These are phyloP conservation scores for Rhizophora apiculata DNA, from an alignment of 345 rosid genomes.

Conservation along the genomic window DNA sequence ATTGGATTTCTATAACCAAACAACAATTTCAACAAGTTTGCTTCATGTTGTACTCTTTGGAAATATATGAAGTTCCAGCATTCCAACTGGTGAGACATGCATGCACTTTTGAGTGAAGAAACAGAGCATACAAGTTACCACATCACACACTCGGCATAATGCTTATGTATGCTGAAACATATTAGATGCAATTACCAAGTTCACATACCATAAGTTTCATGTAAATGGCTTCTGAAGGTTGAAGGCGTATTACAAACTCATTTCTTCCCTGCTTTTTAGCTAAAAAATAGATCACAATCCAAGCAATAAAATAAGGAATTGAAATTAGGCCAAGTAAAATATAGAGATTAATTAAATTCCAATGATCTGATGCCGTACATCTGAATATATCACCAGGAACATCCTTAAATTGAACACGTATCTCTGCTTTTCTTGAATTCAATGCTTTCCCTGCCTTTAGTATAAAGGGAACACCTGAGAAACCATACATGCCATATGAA, in stretches of 20 bases:
- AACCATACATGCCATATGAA: slow-evolving; percentile 16
- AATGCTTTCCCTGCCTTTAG: slow-evolving; percentile 98
- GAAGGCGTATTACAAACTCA: slow-evolving; percentile 94
- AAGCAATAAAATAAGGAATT: slow-evolving; percentile 7
- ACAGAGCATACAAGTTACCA: not conserved
- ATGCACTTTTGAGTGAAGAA: not conserved
- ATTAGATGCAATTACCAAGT: not conserved
- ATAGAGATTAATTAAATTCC: not conserved
- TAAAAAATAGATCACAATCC: slow-evolving; percentile 22
- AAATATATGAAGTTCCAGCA: not conserved
- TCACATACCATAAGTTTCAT: slow-evolving; percentile 90
- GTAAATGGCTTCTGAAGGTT: slow-evolving; percentile 95
- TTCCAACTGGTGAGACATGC: not conserved
- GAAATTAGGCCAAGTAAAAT: slow-evolving; percentile 1
- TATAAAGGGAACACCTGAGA: slow-evolving; percentile 90
- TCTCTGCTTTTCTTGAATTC: slow-evolving; percentile 96
- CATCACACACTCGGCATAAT: slow-evolving; percentile 52
- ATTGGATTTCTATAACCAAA: too few species aligned
- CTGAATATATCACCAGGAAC: slow-evolving; percentile 96
- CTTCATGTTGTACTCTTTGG: not conserved
- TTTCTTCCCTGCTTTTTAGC: slow-evolving; percentile 97
- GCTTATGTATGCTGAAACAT: slow-evolving; percentile 51
- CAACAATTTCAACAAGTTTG: too few species aligned
- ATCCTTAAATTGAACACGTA: slow-evolving; percentile 96
- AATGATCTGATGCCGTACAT: slow-evolving; percentile 42